Evolutionary conservation across 306 rosid species (phyloP).

Genomic region (Pyrus pyrifolia): DNA sequence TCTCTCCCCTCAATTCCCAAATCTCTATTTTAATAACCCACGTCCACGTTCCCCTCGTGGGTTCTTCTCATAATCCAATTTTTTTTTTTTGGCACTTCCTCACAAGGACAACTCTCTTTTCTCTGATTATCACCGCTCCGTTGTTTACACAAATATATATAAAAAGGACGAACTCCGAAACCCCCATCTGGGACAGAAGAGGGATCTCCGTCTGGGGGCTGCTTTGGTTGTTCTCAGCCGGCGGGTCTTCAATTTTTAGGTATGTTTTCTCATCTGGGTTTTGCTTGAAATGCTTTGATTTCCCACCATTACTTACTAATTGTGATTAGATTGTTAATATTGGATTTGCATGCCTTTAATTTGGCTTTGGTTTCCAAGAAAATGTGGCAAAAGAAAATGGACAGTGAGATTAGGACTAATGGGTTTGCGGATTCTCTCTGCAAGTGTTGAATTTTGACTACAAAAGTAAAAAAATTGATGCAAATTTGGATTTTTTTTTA

Average conservation of each 20-base stretch:
- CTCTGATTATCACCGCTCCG: constrained; percentile 13
- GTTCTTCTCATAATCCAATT: neutral
- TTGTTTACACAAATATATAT: neutral
- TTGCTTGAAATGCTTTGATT: neutral
- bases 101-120: neutral
- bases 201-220: constrained; percentile 13
- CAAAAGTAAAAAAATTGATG: neutral
- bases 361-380: neutral
- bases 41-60: neutral
- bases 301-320: neutral
- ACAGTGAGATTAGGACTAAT: neutral
- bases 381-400: neutral
- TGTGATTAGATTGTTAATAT: neutral
- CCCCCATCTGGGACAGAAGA: constrained; percentile 11
- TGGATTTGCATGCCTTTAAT: neutral
- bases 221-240: constrained; percentile 13
- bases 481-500: neutral
- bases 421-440: neutral
- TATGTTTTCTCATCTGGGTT: constrained; percentile 11
- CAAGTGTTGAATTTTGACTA: neutral
- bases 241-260: constrained; percentile 25
- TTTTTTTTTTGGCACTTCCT: neutral
- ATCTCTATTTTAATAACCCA: neutral
- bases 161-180: neutral
- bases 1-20: neutral